These are phyloP conservation scores for Jasminum sambac DNA, from an alignment of 257 asterid genomes.

Conservation along the genomic window DNA sequence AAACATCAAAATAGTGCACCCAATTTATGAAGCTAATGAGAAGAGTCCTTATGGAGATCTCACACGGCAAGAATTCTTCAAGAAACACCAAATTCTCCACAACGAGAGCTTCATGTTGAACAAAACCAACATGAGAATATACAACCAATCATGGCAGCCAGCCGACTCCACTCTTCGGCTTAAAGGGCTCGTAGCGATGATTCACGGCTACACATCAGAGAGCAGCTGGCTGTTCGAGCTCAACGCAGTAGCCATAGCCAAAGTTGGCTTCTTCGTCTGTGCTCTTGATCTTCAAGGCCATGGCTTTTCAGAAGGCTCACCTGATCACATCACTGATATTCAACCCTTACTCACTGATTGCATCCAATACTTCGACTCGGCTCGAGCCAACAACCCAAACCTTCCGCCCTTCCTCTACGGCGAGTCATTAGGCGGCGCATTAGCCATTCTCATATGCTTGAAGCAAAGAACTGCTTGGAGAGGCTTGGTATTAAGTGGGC, in stretches of 20 bases:
- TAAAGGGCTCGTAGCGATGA: slow-evolving; percentile 68
- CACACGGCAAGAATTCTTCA: slow-evolving; percentile 60
- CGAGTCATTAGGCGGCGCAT: slow-evolving; percentile 79
- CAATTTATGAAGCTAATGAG: slow-evolving; percentile 73
- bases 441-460: slow-evolving; percentile 53
- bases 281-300: slow-evolving; percentile 85
- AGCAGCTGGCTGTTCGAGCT: slow-evolving; percentile 83
- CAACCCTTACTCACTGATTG: slow-evolving; percentile 56
- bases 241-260: slow-evolving; percentile 71
- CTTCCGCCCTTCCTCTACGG: slow-evolving; percentile 78
- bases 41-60: slow-evolving; percentile 75
- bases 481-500: slow-evolving; percentile 67
- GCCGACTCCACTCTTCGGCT: slow-evolving; percentile 13
- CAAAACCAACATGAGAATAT: slow-evolving; percentile 49
- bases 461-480: slow-evolving; percentile 60
- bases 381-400: slow-evolving; percentile 33
- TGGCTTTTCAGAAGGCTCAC: slow-evolving; percentile 70
- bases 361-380: slow-evolving; percentile 49
- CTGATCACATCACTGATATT: slow-evolving; percentile 52
- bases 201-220: slow-evolving; percentile 81
- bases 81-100: slow-evolving; percentile 61
- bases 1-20: slow-evolving; percentile 45
- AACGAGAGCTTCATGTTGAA: slow-evolving; percentile 59
- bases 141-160: slow-evolving; percentile 79
- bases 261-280: slow-evolving; percentile 62